These are phyloP conservation scores for Scedosporium apiospermum DNA, from an alignment of 2,329 filamentous ascomycete genomes.

Conservation along the genomic window DNA sequence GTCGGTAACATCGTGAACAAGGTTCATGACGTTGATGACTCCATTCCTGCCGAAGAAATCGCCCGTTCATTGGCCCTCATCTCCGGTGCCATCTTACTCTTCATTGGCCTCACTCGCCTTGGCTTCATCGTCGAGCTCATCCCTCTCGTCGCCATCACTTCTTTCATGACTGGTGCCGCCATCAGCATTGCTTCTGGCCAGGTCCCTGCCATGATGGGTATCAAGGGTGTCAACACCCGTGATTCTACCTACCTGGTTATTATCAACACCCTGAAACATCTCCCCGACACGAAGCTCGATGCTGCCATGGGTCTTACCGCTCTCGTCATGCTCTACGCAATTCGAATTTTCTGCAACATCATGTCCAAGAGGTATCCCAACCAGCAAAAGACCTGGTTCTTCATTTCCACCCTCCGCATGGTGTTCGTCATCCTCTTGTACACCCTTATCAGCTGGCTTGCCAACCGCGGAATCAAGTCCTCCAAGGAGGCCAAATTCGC, in stretches of 20 bases:
- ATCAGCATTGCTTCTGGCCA: constrained; percentile 41
- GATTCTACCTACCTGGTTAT: constrained; percentile 38
- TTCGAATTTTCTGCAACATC: constrained; percentile 52
- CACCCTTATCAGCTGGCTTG: constrained; percentile 64
- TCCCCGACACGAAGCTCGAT: constrained; percentile 47
- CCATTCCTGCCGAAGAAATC: constrained; percentile 30
- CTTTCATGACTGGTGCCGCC: constrained; percentile 45
- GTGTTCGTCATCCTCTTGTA: constrained; percentile 76
- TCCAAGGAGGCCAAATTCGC: constrained; percentile 46
- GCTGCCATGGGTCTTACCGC: constrained; percentile 66
- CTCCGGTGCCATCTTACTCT: constrained; percentile 36
- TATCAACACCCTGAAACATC: constrained; percentile 37
- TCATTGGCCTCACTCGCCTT: constrained; percentile 38
- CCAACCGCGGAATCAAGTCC: constrained; percentile 49
- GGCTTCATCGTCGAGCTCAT: constrained; percentile 48
- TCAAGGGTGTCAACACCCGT: constrained; percentile 38
- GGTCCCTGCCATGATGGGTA: constrained; percentile 40
- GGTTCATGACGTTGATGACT: constrained; percentile 26
- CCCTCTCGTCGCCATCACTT: constrained; percentile 39
- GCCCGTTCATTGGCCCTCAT: constrained; percentile 39
- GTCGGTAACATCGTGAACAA: constrained; percentile 37
- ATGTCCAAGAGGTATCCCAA: constrained; percentile 58
- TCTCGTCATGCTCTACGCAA: constrained; percentile 56
- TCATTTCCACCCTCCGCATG: constrained; percentile 66
- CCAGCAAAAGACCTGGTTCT: constrained; percentile 64